Conservation (phyloP, 768 basidiomycete species). For the Kwoniella botswanensis region DNA sequence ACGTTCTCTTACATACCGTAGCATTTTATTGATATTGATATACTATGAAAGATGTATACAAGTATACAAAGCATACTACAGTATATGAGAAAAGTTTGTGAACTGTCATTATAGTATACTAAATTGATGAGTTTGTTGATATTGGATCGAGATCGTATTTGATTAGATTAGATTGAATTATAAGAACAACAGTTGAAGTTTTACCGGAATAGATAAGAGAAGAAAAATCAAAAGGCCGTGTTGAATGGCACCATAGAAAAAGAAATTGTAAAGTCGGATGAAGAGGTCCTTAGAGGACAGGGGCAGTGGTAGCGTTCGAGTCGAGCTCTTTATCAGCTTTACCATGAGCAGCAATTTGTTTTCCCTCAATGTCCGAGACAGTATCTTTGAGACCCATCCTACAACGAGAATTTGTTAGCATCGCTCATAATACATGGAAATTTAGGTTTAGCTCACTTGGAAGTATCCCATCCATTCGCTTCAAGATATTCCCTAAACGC, state of each 20-base stretch:
- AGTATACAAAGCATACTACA: background rate
- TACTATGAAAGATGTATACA: constrained; percentile 6
- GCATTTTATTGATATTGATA: constrained; percentile 72
- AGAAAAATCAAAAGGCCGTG: constrained; percentile 3
- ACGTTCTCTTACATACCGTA: constrained; percentile 86
- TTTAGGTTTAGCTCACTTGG: constrained; percentile 46
- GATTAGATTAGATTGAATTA: constrained; percentile 10
- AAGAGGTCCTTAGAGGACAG: constrained; percentile 1
- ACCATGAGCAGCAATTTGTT: constrained; percentile 6
- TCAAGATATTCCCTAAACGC: constrained; percentile 82
- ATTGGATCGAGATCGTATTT: no score
- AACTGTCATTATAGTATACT: no score
- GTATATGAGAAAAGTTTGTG: no score
- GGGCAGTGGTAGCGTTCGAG: constrained; percentile 1
- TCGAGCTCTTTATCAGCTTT: constrained; percentile 11
- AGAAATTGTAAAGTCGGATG: background rate
- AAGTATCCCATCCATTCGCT: constrained; percentile 76
- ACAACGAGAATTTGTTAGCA: background rate
- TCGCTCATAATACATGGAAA: background rate
- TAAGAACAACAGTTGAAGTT: constrained; percentile 26
- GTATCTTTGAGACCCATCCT: constrained; percentile 33
- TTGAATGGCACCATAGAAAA: constrained; percentile 17
- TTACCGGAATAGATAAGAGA: constrained; percentile 7
- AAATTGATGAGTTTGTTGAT: no score
- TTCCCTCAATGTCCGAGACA: constrained; percentile 17